phyloP scores from a whole-genome alignment of 164 flowering plant species.

The Malania oleifera region DNA sequence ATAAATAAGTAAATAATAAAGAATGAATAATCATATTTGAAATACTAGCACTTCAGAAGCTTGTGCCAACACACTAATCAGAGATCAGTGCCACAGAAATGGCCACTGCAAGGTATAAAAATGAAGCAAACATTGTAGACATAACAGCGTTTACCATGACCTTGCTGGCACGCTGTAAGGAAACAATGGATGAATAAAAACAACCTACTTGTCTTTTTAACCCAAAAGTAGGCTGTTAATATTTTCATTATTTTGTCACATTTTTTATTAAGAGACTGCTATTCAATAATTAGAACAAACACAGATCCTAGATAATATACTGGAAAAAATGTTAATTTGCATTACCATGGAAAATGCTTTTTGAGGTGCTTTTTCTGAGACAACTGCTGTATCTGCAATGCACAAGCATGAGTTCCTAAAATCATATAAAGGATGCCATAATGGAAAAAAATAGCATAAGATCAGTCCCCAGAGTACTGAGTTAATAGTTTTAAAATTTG shows the following conservation, averaged over 20 bases:
- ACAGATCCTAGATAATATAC: not conserved
- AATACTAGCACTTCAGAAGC: not conserved
- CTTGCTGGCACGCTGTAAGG: not conserved
- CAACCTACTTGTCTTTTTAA: too few relatives aligned
- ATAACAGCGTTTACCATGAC: not conserved
- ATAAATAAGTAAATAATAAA: not conserved
- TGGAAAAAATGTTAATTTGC: not conserved
- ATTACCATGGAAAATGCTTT: constrained; percentile 54
- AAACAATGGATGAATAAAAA: not conserved
- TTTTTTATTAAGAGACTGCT: not conserved
- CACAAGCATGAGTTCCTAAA: not conserved
- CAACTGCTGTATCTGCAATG: constrained; percentile 33
- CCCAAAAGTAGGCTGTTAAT: too few relatives aligned
- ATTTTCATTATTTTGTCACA: not conserved
- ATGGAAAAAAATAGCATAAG: too few relatives aligned
- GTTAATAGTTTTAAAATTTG: too few relatives aligned
- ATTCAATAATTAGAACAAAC: not conserved
- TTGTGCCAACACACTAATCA: not conserved
- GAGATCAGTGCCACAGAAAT: not conserved
- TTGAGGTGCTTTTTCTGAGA: constrained; percentile 31
- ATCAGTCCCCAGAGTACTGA: too few relatives aligned
- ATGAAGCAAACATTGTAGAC: too few relatives aligned
- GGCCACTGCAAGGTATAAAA: too few relatives aligned
- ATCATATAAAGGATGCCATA: too few relatives aligned
- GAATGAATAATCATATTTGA: not conserved